These are phyloP conservation scores for Pleurotus sapidus DNA, from an alignment of 768 basidiomycete species.

Conservation along the genomic window DNA sequence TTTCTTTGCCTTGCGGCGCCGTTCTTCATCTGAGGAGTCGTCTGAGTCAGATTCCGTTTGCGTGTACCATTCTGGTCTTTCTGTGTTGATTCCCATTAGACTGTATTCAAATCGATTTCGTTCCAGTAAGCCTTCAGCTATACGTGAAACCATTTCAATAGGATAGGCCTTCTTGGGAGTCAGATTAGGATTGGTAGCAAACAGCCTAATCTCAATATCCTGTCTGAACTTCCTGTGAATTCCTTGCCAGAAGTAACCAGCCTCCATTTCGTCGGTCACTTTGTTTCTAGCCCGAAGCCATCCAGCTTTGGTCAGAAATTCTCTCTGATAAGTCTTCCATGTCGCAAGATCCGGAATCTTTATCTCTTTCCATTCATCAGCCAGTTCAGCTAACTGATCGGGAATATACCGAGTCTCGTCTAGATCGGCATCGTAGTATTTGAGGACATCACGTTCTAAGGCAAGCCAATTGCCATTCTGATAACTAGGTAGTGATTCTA, in stretches of 20 bases:
- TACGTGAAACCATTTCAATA: not conserved
- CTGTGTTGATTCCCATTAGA: not conserved
- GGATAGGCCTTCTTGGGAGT: not conserved
- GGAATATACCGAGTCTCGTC: too few species aligned
- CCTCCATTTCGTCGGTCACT: slow-evolving; percentile 4
- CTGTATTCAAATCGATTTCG: slow-evolving; percentile 8
- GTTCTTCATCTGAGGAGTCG: not conserved
- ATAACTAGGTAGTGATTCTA: too few species aligned
- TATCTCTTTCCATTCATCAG: too few species aligned
- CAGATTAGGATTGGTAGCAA: not conserved
- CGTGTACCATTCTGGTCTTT: slow-evolving; percentile 2
- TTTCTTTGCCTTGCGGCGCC: not conserved
- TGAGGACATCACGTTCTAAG: too few species aligned
- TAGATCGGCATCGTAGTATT: too few species aligned
- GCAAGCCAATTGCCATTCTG: too few species aligned
- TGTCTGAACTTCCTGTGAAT: not conserved
- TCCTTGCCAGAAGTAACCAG: slow-evolving; percentile 13
- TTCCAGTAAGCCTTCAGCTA: not conserved
- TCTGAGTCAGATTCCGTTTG: not conserved
- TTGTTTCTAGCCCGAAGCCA: slow-evolving; percentile 10
- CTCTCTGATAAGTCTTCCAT: not conserved
- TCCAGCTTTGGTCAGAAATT: slow-evolving; percentile 10
- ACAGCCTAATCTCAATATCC: not conserved
- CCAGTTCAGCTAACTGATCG: too few species aligned
- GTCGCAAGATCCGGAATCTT: too few species aligned